Evolutionary conservation across 2,329 filamentous ascomycete genomes (phyloP).

Genomic region (Tothia fuscella): DNA sequence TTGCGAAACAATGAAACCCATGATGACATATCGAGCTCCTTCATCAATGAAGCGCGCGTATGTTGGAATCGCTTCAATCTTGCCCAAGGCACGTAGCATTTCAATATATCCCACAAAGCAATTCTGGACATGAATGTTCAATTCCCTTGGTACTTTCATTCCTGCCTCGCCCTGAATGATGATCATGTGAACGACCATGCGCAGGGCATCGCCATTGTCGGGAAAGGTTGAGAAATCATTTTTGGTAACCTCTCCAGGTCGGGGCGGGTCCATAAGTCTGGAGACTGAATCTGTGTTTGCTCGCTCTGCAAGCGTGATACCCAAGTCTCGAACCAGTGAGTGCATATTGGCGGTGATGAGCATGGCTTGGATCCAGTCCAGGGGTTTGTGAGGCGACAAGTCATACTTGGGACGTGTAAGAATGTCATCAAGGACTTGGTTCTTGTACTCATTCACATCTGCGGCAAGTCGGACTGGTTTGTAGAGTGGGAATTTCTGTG

Average conservation of each 20-base stretch:
- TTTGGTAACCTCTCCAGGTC: no score
- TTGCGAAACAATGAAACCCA: constrained; percentile 67
- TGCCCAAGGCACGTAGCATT: constrained; percentile 57
- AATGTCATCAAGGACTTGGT: constrained; percentile 36
- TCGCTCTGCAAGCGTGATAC: constrained; percentile 29
- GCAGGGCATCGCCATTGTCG: constrained; percentile 30
- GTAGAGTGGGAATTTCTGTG: constrained; percentile 49
- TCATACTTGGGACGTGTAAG: constrained; percentile 44
- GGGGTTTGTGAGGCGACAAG: constrained; percentile 49
- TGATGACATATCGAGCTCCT: constrained; percentile 50
- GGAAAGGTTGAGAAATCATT: constrained; percentile 12
- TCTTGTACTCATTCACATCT: background rate
- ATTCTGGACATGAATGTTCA: constrained; percentile 49
- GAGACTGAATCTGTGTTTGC: constrained; percentile 17
- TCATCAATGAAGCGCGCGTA: constrained; percentile 69
- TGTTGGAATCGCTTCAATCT: constrained; percentile 70
- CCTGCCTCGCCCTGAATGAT: constrained; percentile 54
- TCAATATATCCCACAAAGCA: constrained; percentile 74
- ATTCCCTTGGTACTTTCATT: constrained; percentile 14
- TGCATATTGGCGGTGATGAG: constrained; percentile 51
- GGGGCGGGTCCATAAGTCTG: background rate
- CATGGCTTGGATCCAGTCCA: constrained; percentile 66
- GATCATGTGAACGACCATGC: constrained; percentile 41
- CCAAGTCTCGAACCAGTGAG: constrained; percentile 32
- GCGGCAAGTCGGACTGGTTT: constrained; percentile 48